Evolutionary conservation across 2,329 filamentous ascomycete species (phyloP).

Genomic region (Colletotrichum sidae): DNA sequence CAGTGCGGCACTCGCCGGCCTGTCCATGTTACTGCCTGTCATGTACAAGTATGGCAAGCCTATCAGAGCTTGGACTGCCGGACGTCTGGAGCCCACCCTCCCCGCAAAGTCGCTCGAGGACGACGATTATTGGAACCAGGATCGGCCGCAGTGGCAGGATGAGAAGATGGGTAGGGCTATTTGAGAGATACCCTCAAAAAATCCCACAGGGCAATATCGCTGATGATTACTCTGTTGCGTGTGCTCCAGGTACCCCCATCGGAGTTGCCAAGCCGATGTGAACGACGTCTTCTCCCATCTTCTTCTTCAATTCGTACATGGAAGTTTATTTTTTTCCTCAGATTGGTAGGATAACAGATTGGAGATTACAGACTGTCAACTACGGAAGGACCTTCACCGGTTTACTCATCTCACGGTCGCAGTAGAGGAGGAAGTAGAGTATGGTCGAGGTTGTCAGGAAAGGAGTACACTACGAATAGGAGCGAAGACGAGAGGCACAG

Average conservation of each 20-base stretch:
- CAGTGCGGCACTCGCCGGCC: constrained; percentile 46
- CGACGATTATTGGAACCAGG: constrained; percentile 38
- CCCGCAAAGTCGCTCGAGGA: constrained; percentile 35
- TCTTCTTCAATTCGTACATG: neutral
- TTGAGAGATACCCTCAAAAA: neutral
- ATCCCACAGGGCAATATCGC: neutral
- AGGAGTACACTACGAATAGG: too few relatives aligned
- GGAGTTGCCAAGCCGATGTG: constrained; percentile 26
- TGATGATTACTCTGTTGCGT: constrained; percentile 1
- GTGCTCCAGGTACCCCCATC: constrained; percentile 16
- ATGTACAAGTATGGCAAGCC: constrained; percentile 43
- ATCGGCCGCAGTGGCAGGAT: constrained; percentile 34
- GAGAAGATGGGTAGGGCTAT: constrained; percentile 34
- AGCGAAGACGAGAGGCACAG: too few relatives aligned
- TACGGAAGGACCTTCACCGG: neutral
- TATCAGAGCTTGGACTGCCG: constrained; percentile 38
- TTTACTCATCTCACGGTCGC: constrained; percentile 4
- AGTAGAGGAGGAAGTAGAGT: neutral
- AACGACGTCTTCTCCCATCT: neutral
- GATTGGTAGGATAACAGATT: too few relatives aligned
- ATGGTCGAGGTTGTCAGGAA: too few relatives aligned
- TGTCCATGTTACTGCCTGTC: constrained; percentile 45
- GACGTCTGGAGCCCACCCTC: constrained; percentile 30
- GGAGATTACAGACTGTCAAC: constrained; percentile 6
- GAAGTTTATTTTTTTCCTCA: too few relatives aligned